Percentiles rank a stretch among this genome's conserved stretches.
phyloP scores from a whole-genome alignment of 768 basidiomycete species.

The Termitomyces sp. region DNA sequence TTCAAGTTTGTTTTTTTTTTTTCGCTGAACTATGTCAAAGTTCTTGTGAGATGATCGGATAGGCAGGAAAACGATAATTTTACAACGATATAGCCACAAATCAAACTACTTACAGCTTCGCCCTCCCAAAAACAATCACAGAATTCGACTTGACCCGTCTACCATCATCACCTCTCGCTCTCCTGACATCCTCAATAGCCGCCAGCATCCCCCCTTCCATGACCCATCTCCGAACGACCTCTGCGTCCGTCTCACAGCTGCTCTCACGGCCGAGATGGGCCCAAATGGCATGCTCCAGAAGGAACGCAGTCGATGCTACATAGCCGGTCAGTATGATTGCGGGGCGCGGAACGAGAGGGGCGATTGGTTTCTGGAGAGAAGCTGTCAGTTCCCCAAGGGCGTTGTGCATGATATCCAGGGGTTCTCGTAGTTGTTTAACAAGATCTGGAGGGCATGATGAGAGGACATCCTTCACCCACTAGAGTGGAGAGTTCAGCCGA shows the following conservation, averaged over 20 bases:
- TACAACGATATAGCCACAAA: not conserved
- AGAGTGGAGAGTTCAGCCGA: not conserved
- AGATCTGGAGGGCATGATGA: slow-evolving; percentile 34
- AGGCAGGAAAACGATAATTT: not conserved
- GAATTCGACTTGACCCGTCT: slow-evolving; percentile 21
- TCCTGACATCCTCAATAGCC: slow-evolving; percentile 30
- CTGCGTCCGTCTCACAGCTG: slow-evolving; percentile 36
- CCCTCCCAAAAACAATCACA: slow-evolving; percentile 30
- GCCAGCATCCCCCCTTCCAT: slow-evolving; percentile 37
- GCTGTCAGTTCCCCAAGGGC: slow-evolving; percentile 34
- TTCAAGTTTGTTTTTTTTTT: not conserved
- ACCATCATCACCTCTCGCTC: slow-evolving; percentile 17
- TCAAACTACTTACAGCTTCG: slow-evolving; percentile 14
- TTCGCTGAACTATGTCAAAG: too few species aligned
- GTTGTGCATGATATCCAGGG: slow-evolving; percentile 27
- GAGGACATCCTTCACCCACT: slow-evolving; percentile 51
- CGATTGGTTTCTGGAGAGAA: slow-evolving; percentile 34
- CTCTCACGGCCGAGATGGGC: slow-evolving; percentile 24
- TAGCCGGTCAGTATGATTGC: slow-evolving; percentile 55
- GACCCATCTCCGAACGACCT: slow-evolving; percentile 48
- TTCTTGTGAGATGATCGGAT: not conserved
- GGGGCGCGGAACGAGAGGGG: slow-evolving; percentile 47
- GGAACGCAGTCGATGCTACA: slow-evolving; percentile 44
- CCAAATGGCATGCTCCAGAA: slow-evolving; percentile 72
- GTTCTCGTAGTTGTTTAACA: slow-evolving; percentile 17